These are phyloP conservation scores for Eucalyptus polybractea DNA, from an alignment of 345 rosid species.

Conservation along the genomic window DNA sequence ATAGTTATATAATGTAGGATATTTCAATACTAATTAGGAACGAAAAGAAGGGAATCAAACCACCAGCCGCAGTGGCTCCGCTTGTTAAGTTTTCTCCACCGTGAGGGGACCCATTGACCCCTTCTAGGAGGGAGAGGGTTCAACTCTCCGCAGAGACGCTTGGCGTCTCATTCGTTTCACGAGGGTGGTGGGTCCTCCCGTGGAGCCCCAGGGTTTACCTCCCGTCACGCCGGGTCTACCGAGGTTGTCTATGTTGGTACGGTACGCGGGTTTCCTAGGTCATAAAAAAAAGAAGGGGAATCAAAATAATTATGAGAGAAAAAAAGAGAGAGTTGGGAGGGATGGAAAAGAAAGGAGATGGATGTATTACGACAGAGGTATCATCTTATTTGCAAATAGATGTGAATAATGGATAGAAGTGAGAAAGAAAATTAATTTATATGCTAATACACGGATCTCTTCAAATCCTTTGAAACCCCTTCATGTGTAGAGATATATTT, in stretches of 20 bases:
- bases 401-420: background rate
- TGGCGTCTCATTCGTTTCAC: too few species aligned
- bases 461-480: too few species aligned
- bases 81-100: too few species aligned
- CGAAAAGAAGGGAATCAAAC: background rate
- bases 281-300: background rate
- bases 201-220: too few species aligned
- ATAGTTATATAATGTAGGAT: background rate
- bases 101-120: too few species aligned
- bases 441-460: background rate
- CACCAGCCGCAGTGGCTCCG: too few species aligned
- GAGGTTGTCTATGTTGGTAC: too few species aligned
- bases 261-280: too few species aligned
- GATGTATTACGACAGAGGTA: background rate
- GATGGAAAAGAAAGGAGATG: background rate
- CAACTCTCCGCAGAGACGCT: too few species aligned
- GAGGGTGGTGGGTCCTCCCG: background rate
- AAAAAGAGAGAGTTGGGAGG: background rate
- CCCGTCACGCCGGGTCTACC: too few species aligned
- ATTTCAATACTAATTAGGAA: background rate
- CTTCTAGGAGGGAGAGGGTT: too few species aligned
- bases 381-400: background rate
- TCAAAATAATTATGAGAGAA: background rate
- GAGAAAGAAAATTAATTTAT: background rate
- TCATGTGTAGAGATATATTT: background rate